phyloP scores from a whole-genome alignment of 2,329 filamentous ascomycete genomes.

The Xylaria multiplex region DNA sequence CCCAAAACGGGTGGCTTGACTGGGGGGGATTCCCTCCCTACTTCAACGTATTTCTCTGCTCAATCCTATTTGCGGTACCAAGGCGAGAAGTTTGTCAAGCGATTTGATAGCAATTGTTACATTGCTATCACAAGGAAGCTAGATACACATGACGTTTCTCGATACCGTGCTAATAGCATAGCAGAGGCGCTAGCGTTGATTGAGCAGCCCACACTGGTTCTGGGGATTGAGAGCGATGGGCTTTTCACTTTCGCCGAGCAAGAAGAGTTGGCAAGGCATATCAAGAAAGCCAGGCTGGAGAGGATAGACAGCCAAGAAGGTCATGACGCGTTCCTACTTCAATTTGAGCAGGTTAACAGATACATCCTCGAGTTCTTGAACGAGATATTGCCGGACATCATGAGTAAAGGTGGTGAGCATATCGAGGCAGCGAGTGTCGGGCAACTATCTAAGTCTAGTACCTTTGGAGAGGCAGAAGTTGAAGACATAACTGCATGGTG shows the following conservation, averaged over 20 bases:
- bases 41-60: constrained; percentile 93
- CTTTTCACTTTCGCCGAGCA: constrained; percentile 98
- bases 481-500: constrained; percentile 97
- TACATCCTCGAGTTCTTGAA: constrained; percentile 87
- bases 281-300: constrained; percentile 80
- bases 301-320: constrained; percentile 94
- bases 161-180: constrained; percentile 74
- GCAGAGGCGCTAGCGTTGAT: constrained; percentile 82
- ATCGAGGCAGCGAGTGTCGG: constrained; percentile 63
- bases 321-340: constrained; percentile 93
- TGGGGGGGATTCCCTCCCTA: constrained; percentile 62
- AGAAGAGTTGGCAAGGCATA: constrained; percentile 84
- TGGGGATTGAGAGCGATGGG: constrained; percentile 95
- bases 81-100: constrained; percentile 93
- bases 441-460: constrained; percentile 82
- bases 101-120: constrained; percentile 98
- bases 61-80: constrained; percentile 98
- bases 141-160: constrained; percentile 94
- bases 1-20: constrained; percentile 63
- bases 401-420: constrained; percentile 68
- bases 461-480: constrained; percentile 94
- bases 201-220: constrained; percentile 86
- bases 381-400: constrained; percentile 87
- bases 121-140: constrained; percentile 98
- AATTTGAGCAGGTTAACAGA: constrained; percentile 96